Evolutionary conservation across 1,139 yeast genomes (phyloP).

Genomic region (Pneumocystis sp.): DNA sequence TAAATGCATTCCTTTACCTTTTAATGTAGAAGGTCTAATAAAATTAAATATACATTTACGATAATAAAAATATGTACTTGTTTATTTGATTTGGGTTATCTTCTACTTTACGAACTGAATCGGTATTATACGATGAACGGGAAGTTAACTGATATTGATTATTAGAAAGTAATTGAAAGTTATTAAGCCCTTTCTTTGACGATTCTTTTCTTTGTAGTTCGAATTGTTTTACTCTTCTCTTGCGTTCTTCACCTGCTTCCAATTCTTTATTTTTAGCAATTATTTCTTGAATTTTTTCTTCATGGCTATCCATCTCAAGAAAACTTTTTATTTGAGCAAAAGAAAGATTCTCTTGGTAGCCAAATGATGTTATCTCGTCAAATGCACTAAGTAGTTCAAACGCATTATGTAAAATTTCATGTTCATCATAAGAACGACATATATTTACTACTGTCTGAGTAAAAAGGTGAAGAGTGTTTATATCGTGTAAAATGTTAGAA

Average conservation of each 20-base stretch:
- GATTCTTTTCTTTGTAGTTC: conserved; percentile 63
- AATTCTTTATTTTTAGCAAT: conserved; percentile 83
- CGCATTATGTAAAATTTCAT: conserved; percentile 69
- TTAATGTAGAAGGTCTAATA: conserved; percentile 28
- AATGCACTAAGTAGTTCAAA: conserved; percentile 84
- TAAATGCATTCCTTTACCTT: conserved; percentile 67
- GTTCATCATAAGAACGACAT: conserved; percentile 59
- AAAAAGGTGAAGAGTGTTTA: conserved; percentile 77
- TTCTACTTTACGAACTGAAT: conserved; percentile 16
- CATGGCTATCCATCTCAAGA: conserved; percentile 95
- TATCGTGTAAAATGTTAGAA: conserved; percentile 87
- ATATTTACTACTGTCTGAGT: conserved; percentile 66
- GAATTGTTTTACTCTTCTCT: conserved; percentile 87
- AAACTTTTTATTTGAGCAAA: conserved; percentile 73
- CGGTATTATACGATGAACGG: conserved; percentile 11
- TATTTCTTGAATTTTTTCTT: conserved; percentile 94
- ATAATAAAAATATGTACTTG: neutral
- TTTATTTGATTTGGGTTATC: neutral
- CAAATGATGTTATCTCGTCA: conserved; percentile 82
- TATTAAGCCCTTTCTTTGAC: conserved; percentile 35
- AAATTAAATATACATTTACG: neutral
- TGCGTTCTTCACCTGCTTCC: conserved; percentile 94
- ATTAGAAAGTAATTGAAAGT: conserved; percentile 14
- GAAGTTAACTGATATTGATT: conserved; percentile 11
- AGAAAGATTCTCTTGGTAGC: conserved; percentile 78